A percentile compares a stretch with the other conserved stretches of the same genome.
Conservation (phyloP, 2,329 filamentous ascomycete species). For the Didymella keratinophila region DNA sequence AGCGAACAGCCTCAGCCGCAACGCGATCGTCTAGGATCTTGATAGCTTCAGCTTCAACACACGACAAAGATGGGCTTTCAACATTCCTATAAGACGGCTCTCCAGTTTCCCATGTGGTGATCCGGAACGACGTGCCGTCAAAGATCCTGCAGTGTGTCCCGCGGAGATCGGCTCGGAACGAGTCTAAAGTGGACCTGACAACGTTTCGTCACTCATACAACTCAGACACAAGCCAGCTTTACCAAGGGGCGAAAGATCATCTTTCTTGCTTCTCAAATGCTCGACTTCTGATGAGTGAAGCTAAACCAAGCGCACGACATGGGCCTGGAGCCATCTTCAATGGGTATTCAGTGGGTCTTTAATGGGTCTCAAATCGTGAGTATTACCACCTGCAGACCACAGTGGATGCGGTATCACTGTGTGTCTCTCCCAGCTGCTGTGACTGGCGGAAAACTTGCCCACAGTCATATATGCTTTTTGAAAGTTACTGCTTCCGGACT, state of each 20-base stretch:
- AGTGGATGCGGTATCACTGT: not conserved
- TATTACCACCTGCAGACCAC: not conserved
- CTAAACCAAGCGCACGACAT: not conserved
- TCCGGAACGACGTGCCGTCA: not conserved
- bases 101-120: not conserved
- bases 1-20: not conserved
- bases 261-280: not conserved
- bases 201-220: constrained; percentile 1
- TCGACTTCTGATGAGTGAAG: not conserved
- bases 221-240: not conserved
- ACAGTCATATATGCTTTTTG: not conserved
- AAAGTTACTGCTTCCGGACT: not conserved
- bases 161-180: not conserved
- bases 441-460: constrained; percentile 1
- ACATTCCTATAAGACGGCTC: not conserved
- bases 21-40: not conserved
- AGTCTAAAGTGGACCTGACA: not conserved
- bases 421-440: not conserved
- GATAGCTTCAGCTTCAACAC: not conserved
- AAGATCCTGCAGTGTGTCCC: not conserved
- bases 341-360: too few relatives aligned
- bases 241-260: not conserved
- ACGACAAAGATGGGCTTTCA: not conserved
- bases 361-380: not conserved
- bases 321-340: not conserved